A percentile compares a stretch with the other conserved stretches of the same genome.
Conservation (phyloP, 331 rosid genomes). For the Cucumis variabilis region DNA sequence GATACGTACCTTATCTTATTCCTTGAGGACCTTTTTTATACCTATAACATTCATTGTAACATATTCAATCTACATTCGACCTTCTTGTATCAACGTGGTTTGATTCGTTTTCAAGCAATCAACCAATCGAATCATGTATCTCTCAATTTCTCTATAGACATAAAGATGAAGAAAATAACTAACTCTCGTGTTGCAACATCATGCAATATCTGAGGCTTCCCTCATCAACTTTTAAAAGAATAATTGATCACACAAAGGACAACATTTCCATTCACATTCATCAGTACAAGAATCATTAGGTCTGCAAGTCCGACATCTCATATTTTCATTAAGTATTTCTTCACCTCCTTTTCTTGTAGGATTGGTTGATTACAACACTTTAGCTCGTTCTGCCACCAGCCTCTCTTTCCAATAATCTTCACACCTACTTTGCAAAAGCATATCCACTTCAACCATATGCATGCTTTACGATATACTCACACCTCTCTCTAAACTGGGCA, state of each 20-base stretch:
- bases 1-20: conserved; percentile 85
- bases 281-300: conserved; percentile 34
- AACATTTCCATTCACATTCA: neutral
- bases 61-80: conserved; percentile 77
- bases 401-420: too few species aligned
- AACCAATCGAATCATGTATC: conserved; percentile 58
- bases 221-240: conserved; percentile 85
- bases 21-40: conserved; percentile 83
- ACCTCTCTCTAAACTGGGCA: too few species aligned
- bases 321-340: too few species aligned
- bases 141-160: conserved; percentile 67
- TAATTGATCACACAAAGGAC: conserved; percentile 62
- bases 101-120: conserved; percentile 71
- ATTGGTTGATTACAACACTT: too few species aligned
- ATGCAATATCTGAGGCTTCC: conserved; percentile 77
- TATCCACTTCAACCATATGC: too few species aligned
- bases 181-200: conserved; percentile 77
- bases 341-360: too few species aligned
- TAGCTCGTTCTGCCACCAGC: too few species aligned
- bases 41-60: conserved; percentile 84
- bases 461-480: too few species aligned
- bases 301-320: conserved; percentile 60
- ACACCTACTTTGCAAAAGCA: too few species aligned
- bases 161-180: conserved; percentile 85
- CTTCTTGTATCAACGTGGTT: conserved; percentile 65